phyloP scores from a whole-genome alignment of 176 grass and related monocot species.

The Eleusine indica region DNA sequence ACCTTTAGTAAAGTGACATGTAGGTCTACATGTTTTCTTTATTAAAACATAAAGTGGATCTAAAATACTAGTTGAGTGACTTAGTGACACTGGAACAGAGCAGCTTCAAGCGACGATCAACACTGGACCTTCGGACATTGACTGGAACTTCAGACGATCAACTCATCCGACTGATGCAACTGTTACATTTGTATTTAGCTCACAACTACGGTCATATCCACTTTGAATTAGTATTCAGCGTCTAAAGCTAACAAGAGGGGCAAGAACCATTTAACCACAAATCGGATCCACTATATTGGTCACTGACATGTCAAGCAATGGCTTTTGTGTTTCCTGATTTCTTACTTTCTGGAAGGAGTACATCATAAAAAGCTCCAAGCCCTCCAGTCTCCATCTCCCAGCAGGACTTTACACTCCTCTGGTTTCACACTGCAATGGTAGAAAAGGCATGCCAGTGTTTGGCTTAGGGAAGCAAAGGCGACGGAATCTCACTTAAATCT shows the following conservation, averaged over 20 bases:
- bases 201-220: too few relatives aligned
- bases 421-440: constrained; percentile 42
- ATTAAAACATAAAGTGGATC: too few relatives aligned
- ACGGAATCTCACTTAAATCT: constrained; percentile 8
- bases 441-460: constrained; percentile 39
- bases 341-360: constrained; percentile 25
- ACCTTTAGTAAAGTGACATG: too few relatives aligned
- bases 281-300: neutral
- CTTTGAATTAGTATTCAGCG: neutral
- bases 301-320: neutral
- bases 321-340: constrained; percentile 28
- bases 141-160: too few relatives aligned
- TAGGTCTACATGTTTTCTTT: too few relatives aligned
- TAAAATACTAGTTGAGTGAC: too few relatives aligned
- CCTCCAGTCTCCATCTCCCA: neutral
- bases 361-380: neutral
- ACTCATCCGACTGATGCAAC: too few relatives aligned
- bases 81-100: neutral
- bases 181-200: too few relatives aligned
- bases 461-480: constrained; percentile 44
- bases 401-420: constrained; percentile 6
- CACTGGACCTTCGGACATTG: too few relatives aligned
- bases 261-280: too few relatives aligned
- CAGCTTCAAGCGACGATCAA: too few relatives aligned
- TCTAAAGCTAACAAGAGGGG: neutral